Conservation (phyloP, 768 basidiomycete genomes). For the Leccinum broughii region DNA sequence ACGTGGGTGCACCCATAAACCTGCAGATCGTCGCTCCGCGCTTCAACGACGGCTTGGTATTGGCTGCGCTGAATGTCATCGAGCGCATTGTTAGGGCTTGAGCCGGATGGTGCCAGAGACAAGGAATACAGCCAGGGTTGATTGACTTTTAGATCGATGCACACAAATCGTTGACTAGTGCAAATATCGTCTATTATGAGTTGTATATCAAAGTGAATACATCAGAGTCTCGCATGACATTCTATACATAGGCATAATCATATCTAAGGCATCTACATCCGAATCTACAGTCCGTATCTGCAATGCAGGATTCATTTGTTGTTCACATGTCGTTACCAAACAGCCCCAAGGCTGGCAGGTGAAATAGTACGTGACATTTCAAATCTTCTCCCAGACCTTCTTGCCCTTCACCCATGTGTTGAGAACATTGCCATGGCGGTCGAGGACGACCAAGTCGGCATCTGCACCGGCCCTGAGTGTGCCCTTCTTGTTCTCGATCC, state of each 20-base stretch:
- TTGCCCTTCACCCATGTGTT: slow-evolving; percentile 79
- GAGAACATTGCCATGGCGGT: slow-evolving; percentile 62
- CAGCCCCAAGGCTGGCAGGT: neutral
- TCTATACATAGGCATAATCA: neutral
- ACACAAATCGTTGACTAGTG: neutral
- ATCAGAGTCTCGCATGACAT: neutral
- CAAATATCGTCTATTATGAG: neutral
- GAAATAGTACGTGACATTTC: slow-evolving; percentile 4
- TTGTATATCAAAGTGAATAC: neutral
- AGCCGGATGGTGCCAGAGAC: neutral
- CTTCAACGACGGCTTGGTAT: slow-evolving; percentile 29
- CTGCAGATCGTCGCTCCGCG: slow-evolving; percentile 27
- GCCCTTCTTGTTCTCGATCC: slow-evolving; percentile 79
- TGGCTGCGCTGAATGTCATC: slow-evolving; percentile 27
- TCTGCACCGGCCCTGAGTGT: slow-evolving; percentile 80
- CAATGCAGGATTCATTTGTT: neutral
- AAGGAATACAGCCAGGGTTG: neutral
- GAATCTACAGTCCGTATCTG: neutral
- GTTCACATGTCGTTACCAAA: neutral
- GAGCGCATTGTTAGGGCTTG: slow-evolving; percentile 27
- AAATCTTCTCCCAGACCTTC: slow-evolving; percentile 59
- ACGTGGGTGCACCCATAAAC: slow-evolving; percentile 18
- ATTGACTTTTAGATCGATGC: neutral
- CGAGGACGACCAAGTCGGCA: slow-evolving; percentile 81
- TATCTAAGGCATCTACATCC: neutral